Conservation (phyloP, 805 yeast species). For the Wickerhamiella dianesei region DNA sequence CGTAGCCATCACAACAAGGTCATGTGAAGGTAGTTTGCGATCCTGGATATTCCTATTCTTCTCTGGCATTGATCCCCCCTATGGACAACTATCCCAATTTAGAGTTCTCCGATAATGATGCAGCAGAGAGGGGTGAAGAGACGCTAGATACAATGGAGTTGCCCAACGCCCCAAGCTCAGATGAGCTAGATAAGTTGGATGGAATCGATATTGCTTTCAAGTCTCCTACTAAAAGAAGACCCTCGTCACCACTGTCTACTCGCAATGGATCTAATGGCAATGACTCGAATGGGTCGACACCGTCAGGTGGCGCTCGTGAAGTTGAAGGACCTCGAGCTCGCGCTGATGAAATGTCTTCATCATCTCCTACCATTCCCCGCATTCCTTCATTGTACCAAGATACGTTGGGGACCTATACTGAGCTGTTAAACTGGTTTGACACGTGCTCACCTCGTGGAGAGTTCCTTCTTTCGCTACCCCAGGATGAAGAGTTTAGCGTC, state of each 20-base stretch:
- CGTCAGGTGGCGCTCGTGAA: background rate
- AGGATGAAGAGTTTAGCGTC: background rate
- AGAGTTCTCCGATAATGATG: background rate
- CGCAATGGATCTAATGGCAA: background rate
- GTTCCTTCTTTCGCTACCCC: background rate
- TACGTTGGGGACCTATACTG: constrained; percentile 11
- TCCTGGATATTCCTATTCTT: too few relatives aligned
- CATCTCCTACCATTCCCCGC: constrained; percentile 15
- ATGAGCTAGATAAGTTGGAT: background rate
- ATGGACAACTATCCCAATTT: background rate
- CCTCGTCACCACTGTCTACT: background rate
- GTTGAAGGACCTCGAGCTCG: constrained; percentile 15
- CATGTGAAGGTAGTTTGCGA: too few relatives aligned
- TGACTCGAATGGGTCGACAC: background rate
- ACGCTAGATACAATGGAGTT: background rate
- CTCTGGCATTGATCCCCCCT: background rate
- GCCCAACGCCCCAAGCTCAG: background rate
- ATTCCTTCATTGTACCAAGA: constrained; percentile 12
- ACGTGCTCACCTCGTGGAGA: background rate
- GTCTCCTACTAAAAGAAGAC: background rate
- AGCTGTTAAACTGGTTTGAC: constrained; percentile 15
- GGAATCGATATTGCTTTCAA: background rate
- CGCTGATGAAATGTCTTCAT: constrained; percentile 17
- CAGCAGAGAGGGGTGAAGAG: background rate
- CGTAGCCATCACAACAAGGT: background rate